These are phyloP conservation scores for Rhododendron simsii DNA, from an alignment of 148 eudicot species.

Conservation along the genomic window DNA sequence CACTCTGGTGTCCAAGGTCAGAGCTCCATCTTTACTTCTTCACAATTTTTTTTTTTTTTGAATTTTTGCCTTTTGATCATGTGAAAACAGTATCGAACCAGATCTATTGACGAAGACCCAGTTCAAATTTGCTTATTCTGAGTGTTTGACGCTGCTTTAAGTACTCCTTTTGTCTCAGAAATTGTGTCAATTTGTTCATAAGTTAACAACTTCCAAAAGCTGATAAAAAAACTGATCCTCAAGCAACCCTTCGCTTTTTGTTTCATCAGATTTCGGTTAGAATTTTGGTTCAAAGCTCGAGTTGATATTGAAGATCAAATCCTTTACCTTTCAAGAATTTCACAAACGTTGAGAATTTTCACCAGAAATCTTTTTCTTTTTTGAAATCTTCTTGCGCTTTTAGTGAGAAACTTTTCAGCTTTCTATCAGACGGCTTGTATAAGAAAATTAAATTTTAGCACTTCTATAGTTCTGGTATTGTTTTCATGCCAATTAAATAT, in stretches of 20 bases:
- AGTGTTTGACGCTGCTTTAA: not conserved
- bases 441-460: not conserved
- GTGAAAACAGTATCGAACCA: not conserved
- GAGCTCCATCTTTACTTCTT: not conserved
- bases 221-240: not conserved
- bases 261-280: not conserved
- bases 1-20: slow-evolving; percentile 48
- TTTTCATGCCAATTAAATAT: not conserved
- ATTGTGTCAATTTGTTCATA: not conserved
- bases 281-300: not conserved
- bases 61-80: not conserved
- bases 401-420: not conserved
- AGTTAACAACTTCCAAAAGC: not conserved
- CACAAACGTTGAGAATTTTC: not conserved
- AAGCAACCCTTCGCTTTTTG: not conserved
- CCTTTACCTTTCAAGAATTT: not conserved
- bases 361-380: not conserved
- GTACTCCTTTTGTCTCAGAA: not conserved
- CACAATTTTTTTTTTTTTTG: not conserved
- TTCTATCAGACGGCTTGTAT: not conserved
- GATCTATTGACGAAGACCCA: slow-evolving; percentile 3
- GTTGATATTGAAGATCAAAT: not conserved
- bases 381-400: not conserved
- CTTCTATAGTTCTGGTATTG: not conserved
- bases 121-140: not conserved